Conservation (phyloP, 495 filamentous ascomycete species). For the Podospora appendiculata region DNA sequence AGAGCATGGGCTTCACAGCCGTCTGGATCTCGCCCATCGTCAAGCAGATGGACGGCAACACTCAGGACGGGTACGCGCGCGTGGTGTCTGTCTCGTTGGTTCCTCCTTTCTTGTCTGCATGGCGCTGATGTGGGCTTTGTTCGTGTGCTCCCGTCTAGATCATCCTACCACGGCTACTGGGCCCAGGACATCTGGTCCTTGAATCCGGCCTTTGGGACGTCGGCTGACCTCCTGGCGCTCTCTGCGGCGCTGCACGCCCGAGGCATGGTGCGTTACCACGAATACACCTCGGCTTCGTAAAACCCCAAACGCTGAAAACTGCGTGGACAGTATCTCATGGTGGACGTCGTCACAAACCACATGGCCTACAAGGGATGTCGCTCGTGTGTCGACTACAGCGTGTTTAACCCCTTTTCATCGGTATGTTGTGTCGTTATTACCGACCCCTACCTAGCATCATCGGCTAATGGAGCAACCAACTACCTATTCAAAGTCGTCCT, state of each 20-base stretch:
- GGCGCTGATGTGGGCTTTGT: neutral
- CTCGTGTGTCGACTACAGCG: conserved; percentile 49
- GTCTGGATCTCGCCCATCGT: conserved; percentile 80
- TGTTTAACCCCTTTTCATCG: conserved; percentile 59
- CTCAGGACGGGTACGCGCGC: conserved; percentile 40
- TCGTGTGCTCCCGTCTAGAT: conserved; percentile 3
- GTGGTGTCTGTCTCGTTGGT: neutral
- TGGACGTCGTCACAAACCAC: conserved; percentile 75
- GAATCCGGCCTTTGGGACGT: conserved; percentile 59
- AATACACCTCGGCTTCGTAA: neutral
- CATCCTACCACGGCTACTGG: conserved; percentile 72
- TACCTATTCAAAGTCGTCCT: conserved; percentile 21
- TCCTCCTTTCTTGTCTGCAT: neutral
- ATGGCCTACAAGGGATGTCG: conserved; percentile 56
- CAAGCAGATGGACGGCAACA: conserved; percentile 45
- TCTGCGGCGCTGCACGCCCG: conserved; percentile 51
- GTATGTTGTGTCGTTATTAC: conserved; percentile 1
- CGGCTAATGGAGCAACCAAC: too few species aligned
- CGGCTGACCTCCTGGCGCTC: conserved; percentile 55
- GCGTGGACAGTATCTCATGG: conserved; percentile 55
- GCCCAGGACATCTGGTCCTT: conserved; percentile 57
- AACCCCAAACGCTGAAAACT: too few species aligned
- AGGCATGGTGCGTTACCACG: conserved; percentile 40
- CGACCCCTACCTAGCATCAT: too few species aligned
- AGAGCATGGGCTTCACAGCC: conserved; percentile 73